Evolutionary conservation across 2,329 filamentous ascomycete genomes (phyloP).

Genomic region (Pseudogymnoascus sp.): DNA sequence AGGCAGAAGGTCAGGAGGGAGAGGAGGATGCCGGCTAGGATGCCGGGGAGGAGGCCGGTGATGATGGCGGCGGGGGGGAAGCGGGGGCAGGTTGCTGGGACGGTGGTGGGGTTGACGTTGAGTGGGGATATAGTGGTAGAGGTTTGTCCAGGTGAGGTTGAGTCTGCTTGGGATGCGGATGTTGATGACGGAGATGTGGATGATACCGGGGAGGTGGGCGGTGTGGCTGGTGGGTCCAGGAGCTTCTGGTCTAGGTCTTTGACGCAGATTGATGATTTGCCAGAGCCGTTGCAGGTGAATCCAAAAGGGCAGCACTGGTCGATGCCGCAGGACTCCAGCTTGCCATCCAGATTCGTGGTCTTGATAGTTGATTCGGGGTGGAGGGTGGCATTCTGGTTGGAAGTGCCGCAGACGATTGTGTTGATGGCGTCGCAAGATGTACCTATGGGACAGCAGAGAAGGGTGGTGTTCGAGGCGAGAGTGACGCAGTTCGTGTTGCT

Average conservation of each 20-base stretch:
- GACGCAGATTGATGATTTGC: slow-evolving; percentile 34
- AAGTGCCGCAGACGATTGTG: slow-evolving; percentile 57
- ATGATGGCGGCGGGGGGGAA: slow-evolving; percentile 23
- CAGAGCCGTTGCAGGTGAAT: slow-evolving; percentile 45
- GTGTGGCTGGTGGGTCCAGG: slow-evolving; percentile 26
- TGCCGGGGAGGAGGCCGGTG: slow-evolving; percentile 32
- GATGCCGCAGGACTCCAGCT: slow-evolving; percentile 49
- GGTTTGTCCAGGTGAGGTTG: slow-evolving; percentile 8
- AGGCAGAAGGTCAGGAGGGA: slow-evolving; percentile 34
- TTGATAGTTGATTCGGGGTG: slow-evolving; percentile 55
- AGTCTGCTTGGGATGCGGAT: slow-evolving; percentile 19
- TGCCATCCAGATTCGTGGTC: slow-evolving; percentile 51
- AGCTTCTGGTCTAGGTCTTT: slow-evolving; percentile 42
- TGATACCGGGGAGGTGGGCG: slow-evolving; percentile 16
- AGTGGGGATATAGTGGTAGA: slow-evolving; percentile 10
- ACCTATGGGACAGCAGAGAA: slow-evolving; percentile 61
- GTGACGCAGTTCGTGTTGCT: slow-evolving; percentile 45
- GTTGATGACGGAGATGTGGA: slow-evolving; percentile 19
- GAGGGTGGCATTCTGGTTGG: slow-evolving; percentile 49
- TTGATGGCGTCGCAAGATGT: slow-evolving; percentile 51
- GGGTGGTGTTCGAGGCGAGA: slow-evolving; percentile 56
- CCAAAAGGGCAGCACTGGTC: slow-evolving; percentile 62
- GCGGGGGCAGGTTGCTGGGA: slow-evolving; percentile 15
- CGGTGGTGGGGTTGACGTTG: slow-evolving; percentile 17
- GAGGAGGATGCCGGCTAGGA: slow-evolving; percentile 38